Base-by-base conservation (phyloP, 1,284 basidiomycete genomes). In the Trametes hirsuta region DNA sequence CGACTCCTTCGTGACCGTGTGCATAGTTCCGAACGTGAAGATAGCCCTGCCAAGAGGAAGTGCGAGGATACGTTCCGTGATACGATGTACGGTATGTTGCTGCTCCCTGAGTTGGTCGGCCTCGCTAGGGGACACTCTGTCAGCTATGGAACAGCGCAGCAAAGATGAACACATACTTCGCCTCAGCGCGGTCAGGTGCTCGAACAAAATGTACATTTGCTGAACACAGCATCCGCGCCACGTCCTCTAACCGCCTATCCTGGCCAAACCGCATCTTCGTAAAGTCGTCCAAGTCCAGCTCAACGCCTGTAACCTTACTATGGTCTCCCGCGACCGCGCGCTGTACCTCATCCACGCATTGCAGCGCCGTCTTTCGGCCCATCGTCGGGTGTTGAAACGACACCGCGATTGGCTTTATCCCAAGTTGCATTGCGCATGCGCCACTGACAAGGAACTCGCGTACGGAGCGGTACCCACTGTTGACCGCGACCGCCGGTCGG, bases 31-130 rank as follows among this genome's bases (percentile, higher is more conserved):
- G 72, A 91, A 97, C 1, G 88, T 92, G 72, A 94, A 95, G 80
- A 96, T 88, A 0, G 91, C 94, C 62, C 93, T 83, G 3, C 95
- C 95, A 62, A 94, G 85, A 0, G 94, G 88, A 39, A 97, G 78
- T 1, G 95, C 88, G 34, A 96, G 79, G 0, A 94, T 97, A 47
- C 95, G 83, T 69, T 94, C 90, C 15, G 92, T 88, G 36, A 96
- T 84, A 22, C 89, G 84, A 45, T 90, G 76, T 4, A 92, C 90
- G 61, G 93, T 86, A 52, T 82, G 82, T 68, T 96, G 92, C 46
- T 95, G 90, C 66, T 94, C 92, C 67, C 88, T 88, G 10, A 84
- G 80, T 68, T 91, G 84, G 52, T 94, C 93, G 60, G 89, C 86
- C 65, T 94, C 93, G 61, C 91, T 94, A 63, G 15, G 30, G 12